These are phyloP conservation scores for Moesziomyces sp. DNA, from an alignment of 1,284 basidiomycete genomes.

Conservation along the genomic window DNA sequence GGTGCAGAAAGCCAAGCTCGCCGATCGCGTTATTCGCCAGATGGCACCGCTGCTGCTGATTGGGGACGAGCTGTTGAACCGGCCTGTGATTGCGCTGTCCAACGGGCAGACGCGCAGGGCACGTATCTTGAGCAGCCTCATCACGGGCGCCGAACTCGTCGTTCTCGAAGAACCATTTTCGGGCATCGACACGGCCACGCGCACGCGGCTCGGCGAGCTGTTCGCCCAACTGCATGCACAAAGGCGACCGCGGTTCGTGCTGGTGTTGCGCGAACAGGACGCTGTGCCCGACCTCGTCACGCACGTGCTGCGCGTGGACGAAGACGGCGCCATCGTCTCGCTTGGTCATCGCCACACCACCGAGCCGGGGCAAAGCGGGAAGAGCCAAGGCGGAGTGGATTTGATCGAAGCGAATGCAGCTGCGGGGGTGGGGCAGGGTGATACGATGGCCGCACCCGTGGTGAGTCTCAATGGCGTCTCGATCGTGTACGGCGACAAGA, in stretches of 20 bases:
- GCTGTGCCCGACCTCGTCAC: constrained; percentile 84
- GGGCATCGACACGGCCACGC: constrained; percentile 41
- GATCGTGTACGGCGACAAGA: constrained; percentile 77
- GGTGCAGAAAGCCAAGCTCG: constrained; percentile 12
- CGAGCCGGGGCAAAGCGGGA: not conserved
- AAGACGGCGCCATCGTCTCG: constrained; percentile 71
- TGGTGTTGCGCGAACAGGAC: constrained; percentile 84
- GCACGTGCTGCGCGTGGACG: constrained; percentile 75
- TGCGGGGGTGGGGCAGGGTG: constrained; percentile 25
- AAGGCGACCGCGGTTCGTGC: constrained; percentile 73
- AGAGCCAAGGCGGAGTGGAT: constrained; percentile 20
- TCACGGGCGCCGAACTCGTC: constrained; percentile 74
- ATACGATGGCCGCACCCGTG: constrained; percentile 69
- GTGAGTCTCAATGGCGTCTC: constrained; percentile 77
- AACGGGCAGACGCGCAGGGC: constrained; percentile 92
- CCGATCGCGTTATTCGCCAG: constrained; percentile 33
- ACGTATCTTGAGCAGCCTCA: constrained; percentile 81
- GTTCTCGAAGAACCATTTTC: constrained; percentile 57
- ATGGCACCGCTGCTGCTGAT: constrained; percentile 55
- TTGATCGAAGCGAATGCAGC: constrained; percentile 14
- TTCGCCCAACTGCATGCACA: constrained; percentile 74
- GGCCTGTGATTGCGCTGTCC: constrained; percentile 74
- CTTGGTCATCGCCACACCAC: constrained; percentile 63
- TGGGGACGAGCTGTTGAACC: constrained; percentile 47
- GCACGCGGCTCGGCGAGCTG: constrained; percentile 29